Percentiles rank a stretch among this genome's conserved stretches.
Conservation (phyloP, 768 basidiomycete genomes). For the Ramaria sp. region DNA sequence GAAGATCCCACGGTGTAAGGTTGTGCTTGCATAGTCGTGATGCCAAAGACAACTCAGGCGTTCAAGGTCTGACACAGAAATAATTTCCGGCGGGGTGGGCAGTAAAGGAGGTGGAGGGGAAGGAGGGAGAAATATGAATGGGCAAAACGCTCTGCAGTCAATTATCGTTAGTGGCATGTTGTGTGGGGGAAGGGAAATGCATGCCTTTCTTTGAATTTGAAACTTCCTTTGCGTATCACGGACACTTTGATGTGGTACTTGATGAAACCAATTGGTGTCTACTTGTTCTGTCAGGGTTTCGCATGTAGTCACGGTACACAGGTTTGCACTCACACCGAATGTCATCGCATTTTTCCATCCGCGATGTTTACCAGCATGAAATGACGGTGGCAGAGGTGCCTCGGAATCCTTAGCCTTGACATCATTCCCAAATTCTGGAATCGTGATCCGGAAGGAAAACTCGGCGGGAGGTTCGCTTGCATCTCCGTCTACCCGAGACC, state of each 20-base stretch:
- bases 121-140: constrained; percentile 7
- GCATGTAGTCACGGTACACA: neutral
- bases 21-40: neutral
- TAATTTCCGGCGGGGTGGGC: neutral
- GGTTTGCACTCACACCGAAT: neutral
- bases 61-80: neutral
- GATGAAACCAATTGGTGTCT: constrained; percentile 4
- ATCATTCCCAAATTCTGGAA: constrained; percentile 1
- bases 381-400: neutral
- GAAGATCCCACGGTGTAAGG: neutral
- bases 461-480: neutral
- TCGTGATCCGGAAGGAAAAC: neutral
- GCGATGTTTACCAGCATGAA: neutral
- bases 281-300: neutral
- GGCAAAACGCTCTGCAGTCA: neutral
- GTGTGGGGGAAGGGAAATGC: neutral
- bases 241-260: constrained; percentile 7
- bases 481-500: too few species aligned
- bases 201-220: constrained; percentile 3
- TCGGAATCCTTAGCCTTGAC: neutral
- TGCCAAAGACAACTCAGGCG: neutral
- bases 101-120: constrained; percentile 3
- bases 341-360: neutral
- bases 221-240: too few species aligned
- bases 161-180: too few species aligned